Percentiles rank a stretch among this genome's conserved stretches.
Conservation (phyloP, 192 early-diverging fungal species). For the Allomyces macrogynus region DNA sequence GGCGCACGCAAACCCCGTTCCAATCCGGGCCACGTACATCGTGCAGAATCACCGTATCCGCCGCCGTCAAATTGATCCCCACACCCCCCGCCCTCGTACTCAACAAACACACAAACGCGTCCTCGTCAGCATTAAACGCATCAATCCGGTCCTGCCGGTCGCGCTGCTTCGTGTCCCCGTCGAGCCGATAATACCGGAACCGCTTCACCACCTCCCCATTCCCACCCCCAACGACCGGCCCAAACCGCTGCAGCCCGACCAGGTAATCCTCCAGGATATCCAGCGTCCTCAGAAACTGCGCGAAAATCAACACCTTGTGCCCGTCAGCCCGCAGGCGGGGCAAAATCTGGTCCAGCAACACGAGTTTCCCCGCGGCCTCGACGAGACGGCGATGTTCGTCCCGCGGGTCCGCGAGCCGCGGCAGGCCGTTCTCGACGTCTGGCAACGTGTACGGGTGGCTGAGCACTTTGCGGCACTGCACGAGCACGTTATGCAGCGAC, state of each 20-base stretch:
- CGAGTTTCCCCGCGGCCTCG: slow-evolving; percentile 40
- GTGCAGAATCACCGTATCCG: slow-evolving; percentile 55
- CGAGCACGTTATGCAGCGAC: slow-evolving; percentile 25
- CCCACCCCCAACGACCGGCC: no score
- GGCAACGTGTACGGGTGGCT: slow-evolving; percentile 33
- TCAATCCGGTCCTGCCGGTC: slow-evolving; percentile 36
- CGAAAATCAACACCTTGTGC: slow-evolving; percentile 62
- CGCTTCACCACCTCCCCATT: no score
- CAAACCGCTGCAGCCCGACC: no score
- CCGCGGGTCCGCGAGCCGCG: no score
- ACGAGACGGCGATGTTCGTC: slow-evolving; percentile 25
- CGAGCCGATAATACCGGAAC: slow-evolving; percentile 8
- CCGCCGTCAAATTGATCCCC: slow-evolving; percentile 49
- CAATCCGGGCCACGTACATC: slow-evolving; percentile 25
- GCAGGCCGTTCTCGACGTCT: no score
- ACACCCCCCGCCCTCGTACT: slow-evolving; percentile 54
- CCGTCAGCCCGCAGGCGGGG: slow-evolving; percentile 31
- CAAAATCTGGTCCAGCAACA: slow-evolving; percentile 42
- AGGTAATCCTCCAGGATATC: slow-evolving; percentile 31
- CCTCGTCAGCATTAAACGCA: slow-evolving; percentile 38
- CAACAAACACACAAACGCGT: slow-evolving; percentile 42
- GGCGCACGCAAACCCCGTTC: no score
- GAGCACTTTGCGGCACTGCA: slow-evolving; percentile 46
- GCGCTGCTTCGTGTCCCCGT: slow-evolving; percentile 31
- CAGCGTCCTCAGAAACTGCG: slow-evolving; percentile 67